Evolutionary conservation across 192 early-diverging fungal species (phyloP), one percentile per base, ranked within the genome.

Genomic region (Pilobolus umbonatus): DNA sequence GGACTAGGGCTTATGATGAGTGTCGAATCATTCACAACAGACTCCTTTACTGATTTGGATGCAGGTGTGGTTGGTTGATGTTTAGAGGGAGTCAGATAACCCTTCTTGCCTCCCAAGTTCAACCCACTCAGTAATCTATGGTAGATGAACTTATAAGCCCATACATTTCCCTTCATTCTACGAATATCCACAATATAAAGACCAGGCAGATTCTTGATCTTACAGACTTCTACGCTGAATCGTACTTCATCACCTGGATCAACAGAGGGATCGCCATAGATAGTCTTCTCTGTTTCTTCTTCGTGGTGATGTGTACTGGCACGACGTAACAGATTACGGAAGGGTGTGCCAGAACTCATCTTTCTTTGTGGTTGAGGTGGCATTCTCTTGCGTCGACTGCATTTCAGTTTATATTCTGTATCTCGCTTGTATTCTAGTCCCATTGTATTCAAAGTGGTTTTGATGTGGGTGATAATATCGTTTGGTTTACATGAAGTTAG

Each of bases 201-300:
- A 31, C 82, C 82, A 62, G 79, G 82, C 36, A 98, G 65, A 61
- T 96, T 95, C 77, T 92, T 91, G 70, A 98, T 88, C 62, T 81
- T 82, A 70, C 93, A 92, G 31, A 98, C 64, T 78, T 95, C 92
- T 22, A 98, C 84, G 14, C 84, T 80, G 71, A 96, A 86, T 31
- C 86, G 84, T 21, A 98, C 82, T 73, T 96, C 93, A 24, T 88
- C 92, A 21, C 86, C 85, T 9, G 73, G 71, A 61, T 85, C 83
- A 26, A 79, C 61, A 1, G 61, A 22, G 15, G 73, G 67, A 43
- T 85, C 80, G 1, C 82, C 82, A 38, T 84, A 82, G 5, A 82
- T 47, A 4, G 78, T 58, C 25, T 66, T 66, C 0, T 17, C 34
- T 17, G 19, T 40, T 22, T 32, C 21, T n/a, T 19, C 2, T 7